Percentiles rank a stretch among this genome's conserved stretches.
These are phyloP conservation scores for Cytospora chrysosperma DNA, from an alignment of 2,329 filamentous ascomycete species.

Conservation along the genomic window DNA sequence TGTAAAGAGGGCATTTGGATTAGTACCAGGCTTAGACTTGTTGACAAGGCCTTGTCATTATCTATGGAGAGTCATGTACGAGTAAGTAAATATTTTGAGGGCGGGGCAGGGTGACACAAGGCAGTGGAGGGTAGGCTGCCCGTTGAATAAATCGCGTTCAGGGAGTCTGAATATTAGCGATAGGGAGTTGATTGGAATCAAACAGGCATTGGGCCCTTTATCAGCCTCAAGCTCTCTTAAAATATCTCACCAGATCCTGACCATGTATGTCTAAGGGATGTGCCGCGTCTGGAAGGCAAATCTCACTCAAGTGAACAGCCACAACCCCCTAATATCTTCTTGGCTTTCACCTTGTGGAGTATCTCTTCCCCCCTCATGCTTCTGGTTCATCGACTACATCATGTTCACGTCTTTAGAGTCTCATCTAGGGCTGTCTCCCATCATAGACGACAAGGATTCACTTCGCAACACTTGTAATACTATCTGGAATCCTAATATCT, in stretches of 20 bases:
- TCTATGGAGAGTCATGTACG: conserved; percentile 20
- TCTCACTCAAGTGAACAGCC: not conserved
- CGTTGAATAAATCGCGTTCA: conserved; percentile 20
- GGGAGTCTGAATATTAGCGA: conserved; percentile 6
- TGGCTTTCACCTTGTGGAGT: not conserved
- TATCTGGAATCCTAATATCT: too few species aligned
- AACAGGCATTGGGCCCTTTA: not conserved
- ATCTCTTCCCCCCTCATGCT: not conserved
- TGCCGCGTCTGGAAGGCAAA: not conserved
- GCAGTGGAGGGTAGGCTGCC: not conserved
- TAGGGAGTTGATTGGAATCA: conserved; percentile 11
- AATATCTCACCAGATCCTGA: not conserved
- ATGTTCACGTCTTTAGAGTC: not conserved
- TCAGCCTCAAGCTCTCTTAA: not conserved
- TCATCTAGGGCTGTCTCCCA: not conserved
- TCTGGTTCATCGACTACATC: not conserved
- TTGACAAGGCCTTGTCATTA: conserved; percentile 20
- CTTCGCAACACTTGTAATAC: not conserved
- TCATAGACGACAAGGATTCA: not conserved
- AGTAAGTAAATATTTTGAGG: conserved; percentile 19
- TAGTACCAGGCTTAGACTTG: conserved; percentile 16
- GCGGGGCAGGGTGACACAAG: conserved; percentile 4
- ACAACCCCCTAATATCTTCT: not conserved
- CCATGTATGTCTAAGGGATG: not conserved
- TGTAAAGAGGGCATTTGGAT: conserved; percentile 15